Evolutionary conservation across 148 eudicot genomes (phyloP).

Genomic region (Rhododendron molle): DNA sequence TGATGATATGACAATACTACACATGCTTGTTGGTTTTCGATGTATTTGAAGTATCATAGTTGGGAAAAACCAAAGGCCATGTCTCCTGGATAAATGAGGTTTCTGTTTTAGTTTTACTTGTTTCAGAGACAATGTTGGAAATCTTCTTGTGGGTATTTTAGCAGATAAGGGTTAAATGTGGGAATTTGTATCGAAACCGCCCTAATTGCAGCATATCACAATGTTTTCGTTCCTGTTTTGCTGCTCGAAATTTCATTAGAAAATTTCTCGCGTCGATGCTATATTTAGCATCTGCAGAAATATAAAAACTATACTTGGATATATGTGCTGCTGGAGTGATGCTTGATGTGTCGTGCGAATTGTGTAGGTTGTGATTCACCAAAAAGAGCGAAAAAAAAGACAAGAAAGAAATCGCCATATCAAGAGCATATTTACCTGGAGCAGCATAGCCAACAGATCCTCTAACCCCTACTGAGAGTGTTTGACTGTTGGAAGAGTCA

Average conservation of each 20-base stretch:
- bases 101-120: too few species aligned
- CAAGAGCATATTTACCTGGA: slow-evolving; percentile 1
- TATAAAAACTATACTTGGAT: neutral
- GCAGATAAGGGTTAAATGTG: too few species aligned
- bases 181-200: too few species aligned
- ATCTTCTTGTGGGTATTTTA: neutral
- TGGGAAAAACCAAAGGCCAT: neutral
- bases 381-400: neutral
- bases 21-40: neutral
- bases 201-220: neutral
- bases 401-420: neutral
- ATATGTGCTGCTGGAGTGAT: neutral
- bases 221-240: neutral
- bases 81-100: neutral
- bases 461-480: neutral
- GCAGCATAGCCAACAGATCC: slow-evolving; percentile 16
- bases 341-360: neutral
- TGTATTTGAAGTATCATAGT: neutral
- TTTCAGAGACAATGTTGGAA: neutral
- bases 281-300: neutral
- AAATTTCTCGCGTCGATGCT: neutral
- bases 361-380: neutral
- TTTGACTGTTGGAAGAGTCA: neutral
- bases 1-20: neutral
- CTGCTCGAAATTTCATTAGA: neutral